Evolutionary conservation across 306 rosid genomes (phyloP).

Genomic region (Prinsepia uniflora): DNA sequence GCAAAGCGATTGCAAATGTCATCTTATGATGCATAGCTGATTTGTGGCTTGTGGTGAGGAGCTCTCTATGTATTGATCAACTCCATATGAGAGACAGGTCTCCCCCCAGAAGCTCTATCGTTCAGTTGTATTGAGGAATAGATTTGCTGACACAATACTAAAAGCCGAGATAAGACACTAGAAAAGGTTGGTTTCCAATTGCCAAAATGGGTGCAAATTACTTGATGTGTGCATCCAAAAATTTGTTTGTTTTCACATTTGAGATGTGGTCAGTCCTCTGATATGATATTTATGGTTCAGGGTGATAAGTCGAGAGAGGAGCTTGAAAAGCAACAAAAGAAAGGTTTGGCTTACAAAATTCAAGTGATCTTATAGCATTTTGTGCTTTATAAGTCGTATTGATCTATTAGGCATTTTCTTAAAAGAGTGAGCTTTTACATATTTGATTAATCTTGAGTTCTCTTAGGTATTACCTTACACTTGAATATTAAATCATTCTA

Average conservation of each 20-base stretch:
- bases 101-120: conserved; percentile 89
- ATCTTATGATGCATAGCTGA: too few relatives aligned
- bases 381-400: not conserved
- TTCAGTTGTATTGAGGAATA: conserved; percentile 68
- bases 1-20: too few relatives aligned
- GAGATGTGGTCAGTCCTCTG: conserved; percentile 9
- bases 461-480: conserved; percentile 2
- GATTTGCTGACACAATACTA: conserved; percentile 87
- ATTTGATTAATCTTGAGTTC: conserved; percentile 22
- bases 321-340: conserved; percentile 75
- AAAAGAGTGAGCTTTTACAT: conserved; percentile 58
- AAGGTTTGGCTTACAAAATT: conserved; percentile 50
- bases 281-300: conserved; percentile 38
- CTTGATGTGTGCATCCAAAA: not conserved
- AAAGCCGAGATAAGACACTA: conserved; percentile 89
- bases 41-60: too few relatives aligned
- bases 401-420: not conserved
- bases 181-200: conserved; percentile 65
- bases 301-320: conserved; percentile 82
- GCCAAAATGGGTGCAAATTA: not conserved
- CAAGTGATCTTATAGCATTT: not conserved
- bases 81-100: conserved; percentile 88
- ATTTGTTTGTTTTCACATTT: conserved; percentile 1
- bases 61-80: not conserved
- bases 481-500: conserved; percentile 2